Evolutionary conservation across 2,329 filamentous ascomycete genomes (phyloP), one percentile per base, ranked within the genome.

Genomic region (Blastomyces parvus): DNA sequence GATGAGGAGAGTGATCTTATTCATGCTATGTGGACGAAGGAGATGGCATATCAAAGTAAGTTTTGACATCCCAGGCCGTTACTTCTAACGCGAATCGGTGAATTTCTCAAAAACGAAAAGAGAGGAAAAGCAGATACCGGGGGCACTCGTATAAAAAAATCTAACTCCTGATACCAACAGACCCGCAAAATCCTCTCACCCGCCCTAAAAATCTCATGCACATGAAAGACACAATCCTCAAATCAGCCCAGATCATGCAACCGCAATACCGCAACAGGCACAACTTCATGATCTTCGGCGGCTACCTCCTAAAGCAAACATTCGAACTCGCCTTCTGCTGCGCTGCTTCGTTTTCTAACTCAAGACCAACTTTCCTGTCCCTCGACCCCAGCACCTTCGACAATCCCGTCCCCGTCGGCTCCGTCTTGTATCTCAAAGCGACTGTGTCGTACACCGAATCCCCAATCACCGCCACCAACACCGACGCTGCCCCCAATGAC

Each of bases 221-320:
- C 69, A 89, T 90, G 82, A 79, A 84, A 65, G 81, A 83, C 67
- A 85, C 86, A 1, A 78, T 79, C 42, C 82, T 90, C 40, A 83
- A 83, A 69, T 86, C 86, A 1, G 86, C 88, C 13, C 83, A 82
- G 68, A 89, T 91, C 67, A 90, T 90, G 88, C 87, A 90, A 71
- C 88, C 88, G 0, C 86, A 88, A 73, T 83, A 86, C 72, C 82
- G 86, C 58, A 88, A 88, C 73, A 76, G 85, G 1, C 87, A 90
- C 73, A 86, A 88, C 69, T 88, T 88, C 73, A 89, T 90, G 87
- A 89, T 91, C 62, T 91, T 90, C 69, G 88, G 88, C 60, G 88
- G 88, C 17, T 90, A 87, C 71, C 81, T 90, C 13, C 79, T 91
- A 13, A 88, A 89, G 71, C 85, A 88, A 70, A 88, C 87, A 0